phyloP scores from a whole-genome alignment of 805 yeast species.

The Henningerozyma blattae region DNA sequence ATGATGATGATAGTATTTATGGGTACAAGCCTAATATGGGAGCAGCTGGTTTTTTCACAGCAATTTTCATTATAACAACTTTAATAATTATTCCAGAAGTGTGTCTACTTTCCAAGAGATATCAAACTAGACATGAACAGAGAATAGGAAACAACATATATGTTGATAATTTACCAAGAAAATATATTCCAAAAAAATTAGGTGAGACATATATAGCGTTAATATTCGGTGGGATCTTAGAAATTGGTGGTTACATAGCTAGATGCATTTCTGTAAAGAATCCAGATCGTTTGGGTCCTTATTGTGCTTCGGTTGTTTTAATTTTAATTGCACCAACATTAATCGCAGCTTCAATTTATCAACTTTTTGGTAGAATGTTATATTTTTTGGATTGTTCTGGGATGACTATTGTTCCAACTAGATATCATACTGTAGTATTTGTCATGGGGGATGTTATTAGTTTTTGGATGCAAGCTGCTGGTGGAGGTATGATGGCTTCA shows the following conservation, averaged over 20 bases:
- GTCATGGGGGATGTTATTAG: slow-evolving; percentile 24
- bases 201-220: slow-evolving; percentile 14
- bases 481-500: slow-evolving; percentile 22
- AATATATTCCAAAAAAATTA: background rate
- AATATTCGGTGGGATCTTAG: slow-evolving; percentile 16
- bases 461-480: slow-evolving; percentile 21
- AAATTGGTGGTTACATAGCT: slow-evolving; percentile 18
- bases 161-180: background rate
- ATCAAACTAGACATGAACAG: background rate
- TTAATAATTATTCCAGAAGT: background rate
- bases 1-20: too few species aligned
- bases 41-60: background rate
- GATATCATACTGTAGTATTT: slow-evolving; percentile 18
- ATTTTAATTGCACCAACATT: slow-evolving; percentile 24
- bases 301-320: slow-evolving; percentile 16
- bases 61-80: background rate
- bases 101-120: background rate
- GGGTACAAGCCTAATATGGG: background rate
- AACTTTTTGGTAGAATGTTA: slow-evolving; percentile 21
- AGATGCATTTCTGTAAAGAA: slow-evolving; percentile 11
- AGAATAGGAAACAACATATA: background rate
- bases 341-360: slow-evolving; percentile 24
- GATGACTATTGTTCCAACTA: slow-evolving; percentile 12
- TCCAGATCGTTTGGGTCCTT: slow-evolving; percentile 7
- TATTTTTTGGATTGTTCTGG: slow-evolving; percentile 9